These are phyloP conservation scores for Alternaria gaisen DNA, from an alignment of 2,329 filamentous ascomycete genomes.

Conservation along the genomic window DNA sequence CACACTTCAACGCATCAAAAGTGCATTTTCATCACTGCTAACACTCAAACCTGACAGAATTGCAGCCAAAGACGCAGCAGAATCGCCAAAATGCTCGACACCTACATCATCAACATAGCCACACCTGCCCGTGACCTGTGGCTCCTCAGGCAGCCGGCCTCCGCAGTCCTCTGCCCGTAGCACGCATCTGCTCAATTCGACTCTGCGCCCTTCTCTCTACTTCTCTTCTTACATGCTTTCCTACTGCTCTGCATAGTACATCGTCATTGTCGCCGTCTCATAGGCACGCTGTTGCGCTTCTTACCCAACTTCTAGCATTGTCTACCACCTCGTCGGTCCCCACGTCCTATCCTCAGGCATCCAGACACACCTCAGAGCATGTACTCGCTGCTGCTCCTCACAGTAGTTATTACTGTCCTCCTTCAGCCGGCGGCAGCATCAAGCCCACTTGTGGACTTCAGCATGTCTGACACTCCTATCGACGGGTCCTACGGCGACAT, in stretches of 20 bases:
- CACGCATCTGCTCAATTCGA: conserved; percentile 17
- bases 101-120: conserved; percentile 38
- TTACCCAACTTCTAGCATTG: background rate
- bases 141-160: conserved; percentile 39
- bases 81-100: conserved; percentile 28
- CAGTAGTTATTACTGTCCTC: conserved; percentile 38
- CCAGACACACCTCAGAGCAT: conserved; percentile 35
- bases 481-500: conserved; percentile 35
- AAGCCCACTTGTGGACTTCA: conserved; percentile 36
- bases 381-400: conserved; percentile 38
- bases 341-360: conserved; percentile 33
- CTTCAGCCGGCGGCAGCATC: conserved; percentile 38
- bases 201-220: conserved; percentile 25
- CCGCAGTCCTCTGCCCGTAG: conserved; percentile 22
- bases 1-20: conserved; percentile 27
- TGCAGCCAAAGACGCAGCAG: conserved; percentile 30
- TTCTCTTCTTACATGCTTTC: conserved; percentile 17
- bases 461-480: conserved; percentile 28
- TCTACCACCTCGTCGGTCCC: conserved; percentile 21
- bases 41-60: conserved; percentile 29
- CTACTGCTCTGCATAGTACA: conserved; percentile 7
- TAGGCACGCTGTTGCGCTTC: conserved; percentile 3
- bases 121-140: conserved; percentile 32
- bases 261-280: conserved; percentile 5
- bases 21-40: conserved; percentile 38